Evolutionary conservation across 2,329 filamentous ascomycete species (phyloP).

Genomic region (Aureobasidium leucospermi): DNA sequence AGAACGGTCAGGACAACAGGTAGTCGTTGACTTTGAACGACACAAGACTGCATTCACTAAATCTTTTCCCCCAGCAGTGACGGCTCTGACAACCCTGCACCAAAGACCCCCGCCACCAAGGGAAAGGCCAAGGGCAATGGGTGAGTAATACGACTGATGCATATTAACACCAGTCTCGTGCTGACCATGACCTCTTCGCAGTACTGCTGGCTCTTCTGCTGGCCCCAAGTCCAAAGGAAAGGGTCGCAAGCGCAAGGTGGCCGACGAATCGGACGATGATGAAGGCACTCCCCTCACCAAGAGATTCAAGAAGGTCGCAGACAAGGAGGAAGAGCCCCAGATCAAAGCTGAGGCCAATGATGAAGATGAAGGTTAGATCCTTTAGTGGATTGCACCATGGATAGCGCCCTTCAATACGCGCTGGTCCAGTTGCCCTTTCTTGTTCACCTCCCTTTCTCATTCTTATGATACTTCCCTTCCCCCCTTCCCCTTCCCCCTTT

Average conservation of each 20-base stretch:
- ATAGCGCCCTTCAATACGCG: neutral
- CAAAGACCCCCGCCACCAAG: constrained; percentile 9
- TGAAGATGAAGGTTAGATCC: neutral
- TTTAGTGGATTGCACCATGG: neutral
- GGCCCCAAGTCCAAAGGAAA: constrained; percentile 3
- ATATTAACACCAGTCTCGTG: neutral
- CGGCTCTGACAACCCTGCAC: neutral
- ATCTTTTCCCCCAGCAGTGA: neutral
- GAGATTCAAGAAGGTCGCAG: constrained; percentile 30
- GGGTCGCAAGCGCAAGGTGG: neutral
- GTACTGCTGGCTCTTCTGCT: neutral
- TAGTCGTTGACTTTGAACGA: neutral
- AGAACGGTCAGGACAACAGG: neutral
- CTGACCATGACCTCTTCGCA: neutral
- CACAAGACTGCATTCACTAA: neutral
- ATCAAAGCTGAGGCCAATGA: neutral
- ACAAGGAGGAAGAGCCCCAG: neutral
- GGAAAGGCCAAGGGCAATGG: neutral
- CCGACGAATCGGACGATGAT: neutral
- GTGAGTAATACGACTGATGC: neutral
- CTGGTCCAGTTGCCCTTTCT: neutral
- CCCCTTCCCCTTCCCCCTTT: neutral
- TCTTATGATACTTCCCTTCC: neutral
- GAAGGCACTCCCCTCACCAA: constrained; percentile 3
- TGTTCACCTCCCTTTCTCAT: neutral